Evolutionary conservation across 495 filamentous ascomycete species (phyloP), one percentile per base, ranked within the genome.

Genomic region (Penicillium fimorum): DNA sequence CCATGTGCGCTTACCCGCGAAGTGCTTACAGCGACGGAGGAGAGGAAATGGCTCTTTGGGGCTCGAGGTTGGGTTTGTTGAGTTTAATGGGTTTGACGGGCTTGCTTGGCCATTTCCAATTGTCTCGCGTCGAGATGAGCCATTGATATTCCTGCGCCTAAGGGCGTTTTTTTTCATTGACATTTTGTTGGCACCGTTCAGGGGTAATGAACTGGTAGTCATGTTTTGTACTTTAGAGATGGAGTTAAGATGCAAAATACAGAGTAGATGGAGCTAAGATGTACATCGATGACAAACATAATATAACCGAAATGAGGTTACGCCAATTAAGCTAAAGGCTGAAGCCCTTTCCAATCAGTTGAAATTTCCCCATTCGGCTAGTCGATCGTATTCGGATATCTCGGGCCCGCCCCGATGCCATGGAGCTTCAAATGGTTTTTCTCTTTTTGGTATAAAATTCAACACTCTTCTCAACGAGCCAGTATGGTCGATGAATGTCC

Each of bases 1-100:
- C 84, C 84, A 88, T n/a, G 86, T 88, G 65, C 86, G 83, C 65
- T 83, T 83, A 55, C 82, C 55, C 41, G 79, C 77, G 61, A 76
- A 81, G 42, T 73, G 64, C 62, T 79, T 82, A 64, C 76, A 79
- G 62, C 83, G 77, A 33, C 78, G 78, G 42, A 85, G 72, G 47
- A 80, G 61, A 10, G 79, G 79, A 46, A 75, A 79, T 1, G 76
- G 80, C 2, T 67, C 65, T 52, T 66, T 60, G 43, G 65, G 48
- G 4, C 25, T n/a, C 5, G 13, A 7, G 12, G 8, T 15, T 43
- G 15, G 38, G 11, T 6, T 9, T 25, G 3, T 35, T 2, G 30
- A 12, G n/a, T 22, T 6, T 27, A 27, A 4, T 52, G 15, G 22
- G 5, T 1, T 4, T 47, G 45, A 18, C 30, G 45, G 27, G 2